A percentile compares a stretch with the other conserved stretches of the same genome.
These are phyloP conservation scores for Stephania japonica DNA, from an alignment of 164 flowering plant genomes.

Conservation along the genomic window DNA sequence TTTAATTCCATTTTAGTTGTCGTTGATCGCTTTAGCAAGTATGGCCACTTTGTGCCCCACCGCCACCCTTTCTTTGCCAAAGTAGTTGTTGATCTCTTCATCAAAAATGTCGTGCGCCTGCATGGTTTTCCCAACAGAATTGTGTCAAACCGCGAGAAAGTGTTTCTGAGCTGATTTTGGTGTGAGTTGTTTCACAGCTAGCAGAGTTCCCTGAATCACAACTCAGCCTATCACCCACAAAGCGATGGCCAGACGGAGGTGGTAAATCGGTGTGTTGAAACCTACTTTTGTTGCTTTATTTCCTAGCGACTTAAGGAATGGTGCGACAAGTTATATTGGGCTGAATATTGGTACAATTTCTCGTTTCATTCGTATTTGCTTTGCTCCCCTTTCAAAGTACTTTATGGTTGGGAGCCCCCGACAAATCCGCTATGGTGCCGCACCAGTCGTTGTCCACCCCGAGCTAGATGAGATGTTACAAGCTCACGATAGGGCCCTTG, in stretches of 20 bases:
- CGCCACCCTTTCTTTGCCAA: background rate
- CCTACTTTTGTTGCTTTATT: no score
- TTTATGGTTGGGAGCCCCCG: background rate
- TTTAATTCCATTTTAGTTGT: no score
- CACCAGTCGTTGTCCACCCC: background rate
- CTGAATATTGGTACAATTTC: no score
- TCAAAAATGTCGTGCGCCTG: no score
- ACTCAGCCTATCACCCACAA: constrained; percentile 3
- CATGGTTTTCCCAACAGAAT: background rate
- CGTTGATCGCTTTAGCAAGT: no score
- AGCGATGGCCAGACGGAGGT: constrained; percentile 4
- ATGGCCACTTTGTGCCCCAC: background rate
- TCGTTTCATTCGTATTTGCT: background rate
- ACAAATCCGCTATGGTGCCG: background rate
- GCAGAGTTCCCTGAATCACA: background rate
- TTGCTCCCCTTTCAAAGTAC: background rate
- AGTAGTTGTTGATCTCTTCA: no score
- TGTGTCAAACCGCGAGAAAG: background rate
- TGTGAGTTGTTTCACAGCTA: background rate
- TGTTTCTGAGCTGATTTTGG: background rate
- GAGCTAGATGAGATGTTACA: background rate
- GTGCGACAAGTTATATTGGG: no score
- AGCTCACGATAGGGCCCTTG: background rate
- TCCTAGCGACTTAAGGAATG: no score
- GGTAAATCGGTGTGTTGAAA: no score